Evolutionary conservation across 345 rosid genomes (phyloP).

Genomic region (Jatropha curcas): DNA sequence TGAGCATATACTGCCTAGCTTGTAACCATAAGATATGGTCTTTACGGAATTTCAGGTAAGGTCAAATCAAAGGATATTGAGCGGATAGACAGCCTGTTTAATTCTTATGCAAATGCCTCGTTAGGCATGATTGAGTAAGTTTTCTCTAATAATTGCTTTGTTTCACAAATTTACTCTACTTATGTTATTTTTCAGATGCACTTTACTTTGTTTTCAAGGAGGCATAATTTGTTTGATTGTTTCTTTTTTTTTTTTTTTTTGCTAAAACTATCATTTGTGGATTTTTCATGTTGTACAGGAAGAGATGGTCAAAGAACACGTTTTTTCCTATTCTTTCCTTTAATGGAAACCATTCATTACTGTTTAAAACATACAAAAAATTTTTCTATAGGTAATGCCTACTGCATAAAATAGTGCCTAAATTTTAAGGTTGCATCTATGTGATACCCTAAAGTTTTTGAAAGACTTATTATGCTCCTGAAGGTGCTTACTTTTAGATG

Average conservation of each 20-base stretch:
- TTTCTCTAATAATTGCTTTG: background rate
- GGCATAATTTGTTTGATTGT: background rate
- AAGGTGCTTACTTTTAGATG: too few species aligned
- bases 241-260: background rate
- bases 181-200: background rate
- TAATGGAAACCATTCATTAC: too few species aligned
- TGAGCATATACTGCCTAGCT: background rate
- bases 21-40: background rate
- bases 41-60: conserved; percentile 28
- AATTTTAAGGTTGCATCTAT: too few species aligned
- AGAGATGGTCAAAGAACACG: background rate
- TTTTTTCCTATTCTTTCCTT: background rate
- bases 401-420: too few species aligned
- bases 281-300: background rate
- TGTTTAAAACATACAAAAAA: background rate
- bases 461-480: too few species aligned
- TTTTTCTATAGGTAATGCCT: background rate
- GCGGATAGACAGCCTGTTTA: conserved; percentile 35
- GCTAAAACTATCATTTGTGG: background rate
- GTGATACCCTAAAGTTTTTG: too few species aligned
- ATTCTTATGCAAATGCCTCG: conserved; percentile 40
- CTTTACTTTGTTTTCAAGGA: background rate
- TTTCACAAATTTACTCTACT: background rate
- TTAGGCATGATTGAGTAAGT: conserved; percentile 52
- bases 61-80: conserved; percentile 25